Base-by-base conservation (phyloP, 805 yeast species). In the Maudiozyma bulderi region DNA sequence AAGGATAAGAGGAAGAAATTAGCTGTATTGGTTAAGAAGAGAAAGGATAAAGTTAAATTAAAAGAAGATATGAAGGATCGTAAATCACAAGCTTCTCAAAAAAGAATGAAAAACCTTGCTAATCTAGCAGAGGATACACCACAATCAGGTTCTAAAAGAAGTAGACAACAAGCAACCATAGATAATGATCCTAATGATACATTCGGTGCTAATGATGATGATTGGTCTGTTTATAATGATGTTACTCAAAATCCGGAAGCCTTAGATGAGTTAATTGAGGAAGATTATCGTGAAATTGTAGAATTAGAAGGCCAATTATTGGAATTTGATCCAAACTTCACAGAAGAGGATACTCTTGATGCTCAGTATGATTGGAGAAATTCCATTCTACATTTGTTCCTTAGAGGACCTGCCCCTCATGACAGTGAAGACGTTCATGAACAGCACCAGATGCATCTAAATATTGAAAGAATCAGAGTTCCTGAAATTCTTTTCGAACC, bases 401-500 rank as follows among this genome's bases (percentile, higher is more conserved):
- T 90, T 34, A 82, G 95, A 57, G 99, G 99, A 0, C 95, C 96
- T 33, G 77, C 88, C 45, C 89, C 86, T 42, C 88, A 78, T 64
- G 84, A 90, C 57, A 78, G 85, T 10, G 95, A 87, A 56, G 80
- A 85, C 47, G 76, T 80, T n/a, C 88, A 83, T 55, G 88, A 90
- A 57, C 84, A 82, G 52, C 95, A 90, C 66, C 98, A 93, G 68
- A 73, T 95, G 48, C 96, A 90, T 69, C 58, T 93, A 43, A 95
- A 91, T 64, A 75, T 91, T 40, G 99, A 93, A 68, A 75, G 99
- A 51, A 84, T 91, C 31, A 76, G 95, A 50, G 86, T 91, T 2
- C 97, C 98, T 0, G 99, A 93, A 66, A 82, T 90, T 2, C 62
- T 89, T 44, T 89, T 93, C 66, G 93, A 91, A 64, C 99, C 99